A percentile compares a stretch with the other conserved stretches of the same genome.
Evolutionary conservation across 768 basidiomycete genomes (phyloP).

Genomic region (Cubamyces sp.): DNA sequence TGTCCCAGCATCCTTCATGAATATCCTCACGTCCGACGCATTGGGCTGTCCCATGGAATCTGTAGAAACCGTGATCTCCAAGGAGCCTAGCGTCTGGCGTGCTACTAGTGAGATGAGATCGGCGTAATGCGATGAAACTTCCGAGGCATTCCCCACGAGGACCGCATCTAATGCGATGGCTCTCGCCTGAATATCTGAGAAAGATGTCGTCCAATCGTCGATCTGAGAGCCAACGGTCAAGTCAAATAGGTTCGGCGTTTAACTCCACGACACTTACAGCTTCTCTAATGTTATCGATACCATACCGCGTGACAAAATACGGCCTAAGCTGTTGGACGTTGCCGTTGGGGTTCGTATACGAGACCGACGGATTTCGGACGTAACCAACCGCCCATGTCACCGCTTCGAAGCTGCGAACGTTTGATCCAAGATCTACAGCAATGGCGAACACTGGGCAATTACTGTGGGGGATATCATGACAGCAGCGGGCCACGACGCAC

Average conservation of each 20-base stretch:
- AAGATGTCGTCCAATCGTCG: slow-evolving; percentile 28
- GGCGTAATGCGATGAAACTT: slow-evolving; percentile 29
- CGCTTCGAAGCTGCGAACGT: slow-evolving; percentile 22
- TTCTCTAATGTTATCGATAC: background rate
- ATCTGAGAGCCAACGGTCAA: slow-evolving; percentile 13
- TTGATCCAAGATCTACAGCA: slow-evolving; percentile 32
- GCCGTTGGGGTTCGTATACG: slow-evolving; percentile 25
- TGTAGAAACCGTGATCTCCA: slow-evolving; percentile 34
- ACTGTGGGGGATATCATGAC: background rate
- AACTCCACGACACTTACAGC: background rate
- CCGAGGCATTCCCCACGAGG: slow-evolving; percentile 26
- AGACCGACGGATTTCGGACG: slow-evolving; percentile 32
- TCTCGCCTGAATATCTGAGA: slow-evolving; percentile 17
- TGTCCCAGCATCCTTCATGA: slow-evolving; percentile 23
- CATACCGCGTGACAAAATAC: slow-evolving; percentile 22
- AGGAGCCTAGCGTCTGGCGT: slow-evolving; percentile 31
- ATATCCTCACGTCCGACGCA: slow-evolving; percentile 32
- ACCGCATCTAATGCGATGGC: slow-evolving; percentile 30
- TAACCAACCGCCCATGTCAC: slow-evolving; percentile 36
- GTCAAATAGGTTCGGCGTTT: no score
- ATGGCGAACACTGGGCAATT: slow-evolving; percentile 32
- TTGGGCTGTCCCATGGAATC: slow-evolving; percentile 24
- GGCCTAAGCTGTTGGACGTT: slow-evolving; percentile 22
- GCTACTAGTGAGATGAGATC: slow-evolving; percentile 33
- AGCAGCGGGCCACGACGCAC: no score